Evolutionary conservation across 2,329 filamentous ascomycete genomes (phyloP).

Genomic region (Dissoconium aciculare): DNA sequence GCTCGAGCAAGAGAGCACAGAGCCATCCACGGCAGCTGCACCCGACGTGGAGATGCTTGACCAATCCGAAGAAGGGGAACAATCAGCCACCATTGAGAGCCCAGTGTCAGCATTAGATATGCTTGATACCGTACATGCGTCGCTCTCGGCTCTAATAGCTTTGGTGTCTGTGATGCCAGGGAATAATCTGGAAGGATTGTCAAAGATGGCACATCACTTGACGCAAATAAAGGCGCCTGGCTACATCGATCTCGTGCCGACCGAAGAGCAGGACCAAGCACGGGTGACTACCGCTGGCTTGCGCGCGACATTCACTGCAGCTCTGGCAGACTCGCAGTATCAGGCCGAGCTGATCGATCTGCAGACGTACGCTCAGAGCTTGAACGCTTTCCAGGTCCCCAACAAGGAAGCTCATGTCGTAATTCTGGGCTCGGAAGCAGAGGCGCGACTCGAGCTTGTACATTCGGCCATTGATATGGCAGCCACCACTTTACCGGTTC

Average conservation of each 20-base stretch:
- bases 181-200: slow-evolving; percentile 34
- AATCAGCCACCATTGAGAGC: slow-evolving; percentile 53
- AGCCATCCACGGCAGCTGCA: slow-evolving; percentile 4
- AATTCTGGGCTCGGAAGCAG: slow-evolving; percentile 29
- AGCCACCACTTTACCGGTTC: too few relatives aligned
- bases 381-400: slow-evolving; percentile 19
- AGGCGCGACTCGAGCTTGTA: slow-evolving; percentile 18
- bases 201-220: slow-evolving; percentile 45
- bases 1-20: slow-evolving; percentile 11
- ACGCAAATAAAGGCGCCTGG: slow-evolving; percentile 38
- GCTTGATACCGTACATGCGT: slow-evolving; percentile 52
- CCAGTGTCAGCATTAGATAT: slow-evolving; percentile 49
- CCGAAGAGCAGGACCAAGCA: slow-evolving; percentile 16
- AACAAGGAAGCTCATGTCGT: slow-evolving; percentile 40
- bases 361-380: slow-evolving; percentile 37
- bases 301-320: slow-evolving; percentile 41
- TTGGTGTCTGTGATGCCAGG: slow-evolving; percentile 36
- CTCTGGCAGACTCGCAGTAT: slow-evolving; percentile 43
- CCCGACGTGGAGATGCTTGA: slow-evolving; percentile 4
- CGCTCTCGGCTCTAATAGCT: slow-evolving; percentile 35
- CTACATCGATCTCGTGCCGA: slow-evolving; percentile 31
- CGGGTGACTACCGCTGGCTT: slow-evolving; percentile 35
- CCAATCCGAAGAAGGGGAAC: slow-evolving; percentile 29
- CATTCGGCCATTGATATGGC: slow-evolving; percentile 13
- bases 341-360: slow-evolving; percentile 35